Base-by-base conservation (phyloP, 2,329 filamentous ascomycete genomes). In the Raffaelea ambrosiae region DNA sequence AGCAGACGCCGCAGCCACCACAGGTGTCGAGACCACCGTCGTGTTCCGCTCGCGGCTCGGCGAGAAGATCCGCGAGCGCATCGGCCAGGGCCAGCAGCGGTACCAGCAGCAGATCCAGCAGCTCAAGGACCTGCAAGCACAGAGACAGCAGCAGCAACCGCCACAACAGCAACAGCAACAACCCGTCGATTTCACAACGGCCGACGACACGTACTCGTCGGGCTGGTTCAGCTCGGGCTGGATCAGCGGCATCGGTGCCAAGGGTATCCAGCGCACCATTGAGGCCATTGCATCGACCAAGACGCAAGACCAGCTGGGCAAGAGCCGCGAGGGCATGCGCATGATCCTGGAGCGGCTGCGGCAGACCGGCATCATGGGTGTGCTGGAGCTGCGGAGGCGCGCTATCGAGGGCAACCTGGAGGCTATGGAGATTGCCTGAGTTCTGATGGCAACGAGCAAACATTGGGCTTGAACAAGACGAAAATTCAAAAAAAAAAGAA, bases 261-360 rank as follows among this genome's bases (percentile, higher is more conserved):
- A 76, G 39, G 77, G 84, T n/a, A 77, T 91, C 41, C 84, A 90
- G 62, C 73, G 83, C 54, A 88, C 82, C 58, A 90, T 93, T 58
- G 87, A 93, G 68, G 77, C 77, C 47, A 82, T 91, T 51, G 86
- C 85, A 11, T 81, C 86, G 36, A 84, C 81, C 59, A 84, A 87
- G 61, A 88, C 87, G 5, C 78, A 84, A 54, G 83, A 85, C 57
- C 85, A 87, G 61, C 75, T 91, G 57, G 81, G 83, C 45, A 90
- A 90, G 68, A 87, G 85, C 56, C 81, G 84, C 44, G 84, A 90
- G 62, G 87, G 87, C 43, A 91, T 93, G 87, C 81, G 79, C 48
- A 79, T 90, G 35, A 86, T 93, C 9, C 72, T 93, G 20, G 84
- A 89, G 64, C 73, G 86, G 43, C 67, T 81, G 46, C 72, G 77